phyloP scores from a whole-genome alignment of 495 filamentous ascomycete species.

The Lepidopterella palustris region DNA sequence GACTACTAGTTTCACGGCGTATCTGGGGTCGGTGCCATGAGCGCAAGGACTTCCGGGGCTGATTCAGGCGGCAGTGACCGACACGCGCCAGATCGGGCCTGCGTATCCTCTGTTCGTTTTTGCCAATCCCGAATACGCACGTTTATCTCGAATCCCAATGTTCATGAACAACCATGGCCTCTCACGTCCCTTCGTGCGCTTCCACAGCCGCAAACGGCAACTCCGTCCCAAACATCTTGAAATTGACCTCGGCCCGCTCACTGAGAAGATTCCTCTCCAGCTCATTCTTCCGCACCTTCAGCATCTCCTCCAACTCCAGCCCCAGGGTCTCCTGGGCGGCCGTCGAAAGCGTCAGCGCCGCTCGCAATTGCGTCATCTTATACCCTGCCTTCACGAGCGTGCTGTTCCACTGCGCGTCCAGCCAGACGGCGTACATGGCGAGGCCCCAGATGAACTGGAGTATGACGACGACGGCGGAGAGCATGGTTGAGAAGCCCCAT shows the following conservation, averaged over 20 bases:
- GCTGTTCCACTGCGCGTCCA: slow-evolving; percentile 16
- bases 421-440: slow-evolving; percentile 18
- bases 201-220: background rate
- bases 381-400: slow-evolving; percentile 13
- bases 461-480: slow-evolving; percentile 14
- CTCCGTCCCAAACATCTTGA: background rate
- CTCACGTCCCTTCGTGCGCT: background rate
- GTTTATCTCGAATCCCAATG: slow-evolving; percentile 4
- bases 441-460: slow-evolving; percentile 8
- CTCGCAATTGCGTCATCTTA: slow-evolving; percentile 11
- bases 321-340: slow-evolving; percentile 10
- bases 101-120: too few species aligned
- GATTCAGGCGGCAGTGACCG: too few species aligned
- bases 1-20: too few species aligned
- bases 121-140: too few species aligned
- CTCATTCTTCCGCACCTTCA: background rate
- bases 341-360: slow-evolving; percentile 2
- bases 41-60: too few species aligned
- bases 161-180: background rate
- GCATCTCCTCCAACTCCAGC: slow-evolving; percentile 6
- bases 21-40: too few species aligned
- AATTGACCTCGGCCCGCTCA: slow-evolving; percentile 4
- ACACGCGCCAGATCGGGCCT: too few species aligned
- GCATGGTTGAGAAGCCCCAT: slow-evolving; percentile 20
- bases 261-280: slow-evolving; percentile 13